These are phyloP conservation scores for Beta vulgaris DNA, from an alignment of 148 eudicot genomes.

Conservation along the genomic window DNA sequence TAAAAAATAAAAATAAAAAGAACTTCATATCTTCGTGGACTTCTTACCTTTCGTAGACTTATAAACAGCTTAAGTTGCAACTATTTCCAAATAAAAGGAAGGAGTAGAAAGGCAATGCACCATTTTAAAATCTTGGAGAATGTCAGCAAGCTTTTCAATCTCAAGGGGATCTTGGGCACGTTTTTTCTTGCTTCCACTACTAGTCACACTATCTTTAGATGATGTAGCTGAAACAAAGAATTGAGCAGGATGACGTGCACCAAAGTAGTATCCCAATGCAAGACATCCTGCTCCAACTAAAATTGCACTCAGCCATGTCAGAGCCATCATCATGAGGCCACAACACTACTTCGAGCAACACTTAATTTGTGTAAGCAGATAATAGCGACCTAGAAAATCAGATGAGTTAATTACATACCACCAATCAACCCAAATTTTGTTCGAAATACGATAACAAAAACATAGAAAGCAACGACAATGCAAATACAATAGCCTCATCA, in stretches of 20 bases:
- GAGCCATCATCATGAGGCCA: conserved; percentile 44
- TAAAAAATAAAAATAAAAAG: conserved; percentile 10
- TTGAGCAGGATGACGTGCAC: conserved; percentile 43
- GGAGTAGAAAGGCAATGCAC: conserved; percentile 30
- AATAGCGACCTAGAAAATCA: background rate
- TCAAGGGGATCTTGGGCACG: conserved; percentile 51
- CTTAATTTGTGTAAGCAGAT: conserved; percentile 7
- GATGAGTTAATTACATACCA: background rate
- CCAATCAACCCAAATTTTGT: background rate
- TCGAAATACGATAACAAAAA: background rate
- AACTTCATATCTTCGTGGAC: background rate
- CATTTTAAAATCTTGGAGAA: conserved; percentile 94
- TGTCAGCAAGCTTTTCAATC: conserved; percentile 86
- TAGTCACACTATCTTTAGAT: conserved; percentile 31
- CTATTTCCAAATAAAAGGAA: background rate
- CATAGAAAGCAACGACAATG: background rate
- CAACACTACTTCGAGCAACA: background rate
- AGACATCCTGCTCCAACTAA: conserved; percentile 87
- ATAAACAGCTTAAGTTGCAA: background rate
- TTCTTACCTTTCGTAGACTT: background rate
- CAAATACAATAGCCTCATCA: background rate
- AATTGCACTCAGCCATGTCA: conserved; percentile 81
- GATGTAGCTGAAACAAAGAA: conserved; percentile 26
- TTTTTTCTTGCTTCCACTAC: conserved; percentile 48
- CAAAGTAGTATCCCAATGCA: conserved; percentile 74